Evolutionary conservation across 495 filamentous ascomycete genomes (phyloP), one percentile per base, ranked within the genome.

Genomic region (Penicillium steckii): DNA sequence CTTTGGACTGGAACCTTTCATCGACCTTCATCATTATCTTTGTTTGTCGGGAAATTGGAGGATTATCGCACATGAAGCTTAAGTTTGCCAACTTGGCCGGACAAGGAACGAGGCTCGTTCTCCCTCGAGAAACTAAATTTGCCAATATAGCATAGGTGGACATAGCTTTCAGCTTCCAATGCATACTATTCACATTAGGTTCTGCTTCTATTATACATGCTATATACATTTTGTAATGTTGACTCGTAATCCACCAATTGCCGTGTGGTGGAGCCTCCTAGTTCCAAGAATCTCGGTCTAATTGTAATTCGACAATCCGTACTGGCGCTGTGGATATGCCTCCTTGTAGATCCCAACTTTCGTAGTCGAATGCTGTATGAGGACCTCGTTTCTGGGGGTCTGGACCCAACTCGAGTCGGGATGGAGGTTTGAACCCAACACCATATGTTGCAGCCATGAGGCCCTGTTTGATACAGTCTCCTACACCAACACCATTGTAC

Each of bases 401-500:
- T n/a, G n/a, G n/a, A n/a, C n/a, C 25, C 53, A 55, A 8, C 35
- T 37, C 9, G n/a, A 8, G n/a, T 22, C 18, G 21, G 4, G 35
- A n/a, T 29, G 25, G 52, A 53, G 24, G 30, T 12, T 26, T 35
- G 21, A 56, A 57, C 10, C 70, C 72, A 22, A 69, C 56, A 0
- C 74, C 70, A 48, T 60, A 68, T 0, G 62, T 52, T 15, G 67
- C 56, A 19, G 74, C 67, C 19, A 77, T 23, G 50, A 72, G 67
- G 13, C 55, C 74, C 58, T 75, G 71, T 21, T 62, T 63, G 25
- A 89, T 62, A 67, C 85, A 88, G 66, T 88, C 86, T 52, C 83
- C 84, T 29, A 89, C 73, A 13, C 86, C 81, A 2, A 85, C 76
- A 2, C 75, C 74, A 17, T 54, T 72, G 71, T 91, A 96, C 70